Conservation (phyloP, 1,139 yeast genomes). For the Kurtzmaniella natalensis region DNA sequence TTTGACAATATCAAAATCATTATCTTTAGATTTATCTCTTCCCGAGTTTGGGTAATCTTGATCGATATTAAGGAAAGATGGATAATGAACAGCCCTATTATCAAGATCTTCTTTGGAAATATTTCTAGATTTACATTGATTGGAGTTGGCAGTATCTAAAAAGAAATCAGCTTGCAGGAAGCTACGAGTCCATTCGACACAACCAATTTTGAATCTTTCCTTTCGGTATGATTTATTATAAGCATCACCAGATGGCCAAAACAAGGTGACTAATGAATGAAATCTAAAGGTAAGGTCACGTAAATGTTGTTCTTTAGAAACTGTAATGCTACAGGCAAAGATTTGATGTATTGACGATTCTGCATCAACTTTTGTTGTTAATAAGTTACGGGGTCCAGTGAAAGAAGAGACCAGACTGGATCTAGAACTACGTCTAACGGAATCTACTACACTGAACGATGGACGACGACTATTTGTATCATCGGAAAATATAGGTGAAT, state of each 20-base stretch:
- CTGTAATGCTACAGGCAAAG: constrained; percentile 41
- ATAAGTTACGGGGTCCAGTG: constrained; percentile 33
- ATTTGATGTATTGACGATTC: constrained; percentile 44
- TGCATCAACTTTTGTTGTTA: constrained; percentile 37
- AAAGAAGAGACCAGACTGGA: constrained; percentile 15
- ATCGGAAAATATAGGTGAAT: too few species aligned
- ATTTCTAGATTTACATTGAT: constrained; percentile 25
- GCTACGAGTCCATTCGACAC: constrained; percentile 42
- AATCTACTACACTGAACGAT: background rate
- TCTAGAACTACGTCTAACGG: background rate
- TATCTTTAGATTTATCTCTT: background rate
- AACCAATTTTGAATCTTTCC: constrained; percentile 49
- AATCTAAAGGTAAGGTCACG: constrained; percentile 30
- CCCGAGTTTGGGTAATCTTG: background rate
- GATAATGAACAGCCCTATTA: constrained; percentile 33
- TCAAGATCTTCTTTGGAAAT: constrained; percentile 34
- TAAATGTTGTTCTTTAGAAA: constrained; percentile 29
- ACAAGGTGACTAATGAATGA: constrained; percentile 29
- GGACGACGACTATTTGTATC: too few species aligned
- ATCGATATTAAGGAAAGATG: constrained; percentile 12
- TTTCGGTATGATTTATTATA: constrained; percentile 36
- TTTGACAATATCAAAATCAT: constrained; percentile 26
- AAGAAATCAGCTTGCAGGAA: constrained; percentile 45
- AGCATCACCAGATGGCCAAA: constrained; percentile 58
- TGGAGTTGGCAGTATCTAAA: constrained; percentile 35